Conservation (phyloP, 2,329 filamentous ascomycete genomes). For the Zasmidium cellare region DNA sequence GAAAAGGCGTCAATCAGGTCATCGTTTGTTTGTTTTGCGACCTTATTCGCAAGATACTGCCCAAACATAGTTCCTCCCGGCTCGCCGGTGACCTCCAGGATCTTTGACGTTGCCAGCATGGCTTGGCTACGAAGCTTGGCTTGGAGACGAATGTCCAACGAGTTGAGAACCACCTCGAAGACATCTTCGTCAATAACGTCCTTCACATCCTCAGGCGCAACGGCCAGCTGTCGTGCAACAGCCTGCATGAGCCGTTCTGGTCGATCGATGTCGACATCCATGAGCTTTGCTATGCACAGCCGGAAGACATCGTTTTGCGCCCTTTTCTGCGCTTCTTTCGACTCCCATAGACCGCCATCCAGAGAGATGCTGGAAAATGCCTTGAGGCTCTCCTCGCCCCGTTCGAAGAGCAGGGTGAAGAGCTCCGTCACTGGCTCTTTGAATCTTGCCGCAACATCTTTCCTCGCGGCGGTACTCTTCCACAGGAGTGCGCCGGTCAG, state of each 20-base stretch:
- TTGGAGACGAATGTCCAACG: slow-evolving; percentile 79
- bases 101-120: slow-evolving; percentile 77
- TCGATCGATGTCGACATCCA: slow-evolving; percentile 82
- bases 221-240: slow-evolving; percentile 59
- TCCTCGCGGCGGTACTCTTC: slow-evolving; percentile 37
- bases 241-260: slow-evolving; percentile 62
- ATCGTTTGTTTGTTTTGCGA: slow-evolving; percentile 76
- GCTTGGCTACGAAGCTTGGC: slow-evolving; percentile 76
- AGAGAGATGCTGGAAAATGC: slow-evolving; percentile 44
- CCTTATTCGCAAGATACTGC: slow-evolving; percentile 70
- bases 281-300: slow-evolving; percentile 80
- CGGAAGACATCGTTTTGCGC: slow-evolving; percentile 63
- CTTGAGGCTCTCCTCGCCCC: slow-evolving; percentile 48
- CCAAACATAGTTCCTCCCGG: slow-evolving; percentile 65
- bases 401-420: slow-evolving; percentile 46
- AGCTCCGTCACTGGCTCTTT: slow-evolving; percentile 41
- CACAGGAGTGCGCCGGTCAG: slow-evolving; percentile 37
- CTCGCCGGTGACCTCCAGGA: slow-evolving; percentile 74
- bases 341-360: slow-evolving; percentile 43
- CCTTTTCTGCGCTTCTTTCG: slow-evolving; percentile 45
- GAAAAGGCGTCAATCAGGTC: slow-evolving; percentile 91
- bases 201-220: slow-evolving; percentile 58
- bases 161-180: slow-evolving; percentile 81
- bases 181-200: slow-evolving; percentile 71
- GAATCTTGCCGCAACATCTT: slow-evolving; percentile 40